A percentile compares a stretch with the other conserved stretches of the same genome.
Evolutionary conservation across 345 rosid genomes (phyloP).

Genomic region (Luvunga scandens): DNA sequence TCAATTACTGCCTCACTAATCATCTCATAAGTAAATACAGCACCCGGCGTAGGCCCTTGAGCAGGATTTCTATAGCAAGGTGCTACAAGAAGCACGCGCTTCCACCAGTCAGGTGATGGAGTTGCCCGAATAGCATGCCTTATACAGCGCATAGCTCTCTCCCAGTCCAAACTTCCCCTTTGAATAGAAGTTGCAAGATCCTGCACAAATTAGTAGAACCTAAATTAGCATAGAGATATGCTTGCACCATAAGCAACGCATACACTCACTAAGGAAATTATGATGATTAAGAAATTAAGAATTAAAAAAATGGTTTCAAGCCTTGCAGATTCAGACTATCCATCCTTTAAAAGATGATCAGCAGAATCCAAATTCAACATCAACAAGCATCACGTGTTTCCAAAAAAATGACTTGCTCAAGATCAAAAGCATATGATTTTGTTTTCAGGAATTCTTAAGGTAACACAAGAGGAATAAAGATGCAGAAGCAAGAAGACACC

Average conservation of each 20-base stretch:
- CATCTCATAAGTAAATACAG: conserved; percentile 90
- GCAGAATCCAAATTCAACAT: neutral
- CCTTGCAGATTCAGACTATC: neutral
- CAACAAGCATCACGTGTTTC: neutral
- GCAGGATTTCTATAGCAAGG: conserved; percentile 70
- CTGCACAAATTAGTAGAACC: conserved; percentile 34
- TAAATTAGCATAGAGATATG: neutral
- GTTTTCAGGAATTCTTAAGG: neutral
- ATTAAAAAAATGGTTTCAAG: neutral
- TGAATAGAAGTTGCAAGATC: conserved; percentile 89
- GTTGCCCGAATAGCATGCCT: conserved; percentile 93
- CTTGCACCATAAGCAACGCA: neutral
- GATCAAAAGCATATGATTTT: neutral
- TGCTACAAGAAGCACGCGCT: conserved; percentile 92
- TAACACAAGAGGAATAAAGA: neutral
- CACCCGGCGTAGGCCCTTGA: conserved; percentile 88
- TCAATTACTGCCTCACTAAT: conserved; percentile 91
- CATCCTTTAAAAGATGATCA: neutral
- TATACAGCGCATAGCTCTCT: conserved; percentile 95
- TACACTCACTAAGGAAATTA: neutral
- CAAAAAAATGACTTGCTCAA: neutral
- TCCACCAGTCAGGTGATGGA: conserved; percentile 99
- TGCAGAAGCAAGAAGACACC: neutral
- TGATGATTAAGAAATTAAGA: neutral
- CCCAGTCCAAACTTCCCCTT: conserved; percentile 98